Percentiles rank a stretch among this genome's conserved stretches.
Conservation (phyloP, 306 rosid species). For the Benincasa hispida region DNA sequence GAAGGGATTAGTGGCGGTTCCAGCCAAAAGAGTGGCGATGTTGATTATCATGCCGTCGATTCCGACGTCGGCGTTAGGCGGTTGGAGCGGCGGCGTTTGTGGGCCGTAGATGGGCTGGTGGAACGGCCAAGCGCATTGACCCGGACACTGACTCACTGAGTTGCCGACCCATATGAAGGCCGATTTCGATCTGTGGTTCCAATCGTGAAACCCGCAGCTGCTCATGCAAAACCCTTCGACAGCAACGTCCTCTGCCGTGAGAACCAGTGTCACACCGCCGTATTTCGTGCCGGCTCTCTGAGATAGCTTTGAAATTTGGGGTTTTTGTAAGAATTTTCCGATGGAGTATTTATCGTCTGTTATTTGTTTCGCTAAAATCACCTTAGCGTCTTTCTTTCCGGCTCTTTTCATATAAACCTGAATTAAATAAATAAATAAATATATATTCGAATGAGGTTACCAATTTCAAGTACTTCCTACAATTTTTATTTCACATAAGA, state of each 20-base stretch:
- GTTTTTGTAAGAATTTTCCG: conserved; percentile 10
- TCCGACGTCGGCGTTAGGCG: conserved; percentile 29
- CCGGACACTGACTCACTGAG: conserved; percentile 26
- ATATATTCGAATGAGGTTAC: no score
- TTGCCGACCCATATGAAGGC: conserved; percentile 21
- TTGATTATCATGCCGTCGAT: conserved; percentile 29
- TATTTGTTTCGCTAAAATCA: conserved; percentile 7
- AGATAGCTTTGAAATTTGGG: conserved; percentile 15
- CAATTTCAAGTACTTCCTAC: no score
- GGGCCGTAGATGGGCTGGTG: conserved; percentile 31
- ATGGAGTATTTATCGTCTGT: conserved; percentile 14
- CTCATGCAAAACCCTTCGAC: conserved; percentile 35
- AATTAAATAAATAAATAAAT: not conserved
- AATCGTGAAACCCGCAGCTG: conserved; percentile 22
- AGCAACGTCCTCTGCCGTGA: conserved; percentile 18
- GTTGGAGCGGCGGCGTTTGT: conserved; percentile 17
- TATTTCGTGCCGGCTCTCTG: not conserved
- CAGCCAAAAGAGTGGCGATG: conserved; percentile 27
- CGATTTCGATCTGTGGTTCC: not conserved
- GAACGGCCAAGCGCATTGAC: conserved; percentile 31
- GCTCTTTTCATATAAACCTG: conserved; percentile 18
- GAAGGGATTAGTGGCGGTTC: conserved; percentile 26
- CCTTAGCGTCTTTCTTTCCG: conserved; percentile 3
- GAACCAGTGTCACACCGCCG: conserved; percentile 10
- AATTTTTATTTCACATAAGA: no score